Evolutionary conservation across 2,329 filamentous ascomycete genomes (phyloP).

Genomic region (Penicillium sp.): DNA sequence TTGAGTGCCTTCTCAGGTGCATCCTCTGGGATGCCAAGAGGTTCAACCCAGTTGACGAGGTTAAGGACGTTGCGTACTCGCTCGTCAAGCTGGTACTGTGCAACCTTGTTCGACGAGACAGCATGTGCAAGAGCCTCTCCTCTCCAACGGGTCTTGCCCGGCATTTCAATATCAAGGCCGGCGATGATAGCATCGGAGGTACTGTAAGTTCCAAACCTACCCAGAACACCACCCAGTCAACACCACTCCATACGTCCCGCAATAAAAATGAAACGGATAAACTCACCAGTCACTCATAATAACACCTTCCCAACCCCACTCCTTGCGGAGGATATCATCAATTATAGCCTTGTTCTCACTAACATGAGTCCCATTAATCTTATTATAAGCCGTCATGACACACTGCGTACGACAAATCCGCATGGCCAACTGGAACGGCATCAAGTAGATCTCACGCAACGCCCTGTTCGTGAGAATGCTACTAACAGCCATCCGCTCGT

Average conservation of each 20-base stretch:
- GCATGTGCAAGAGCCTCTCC: slow-evolving; percentile 43
- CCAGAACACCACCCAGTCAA: not conserved
- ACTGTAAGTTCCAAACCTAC: slow-evolving; percentile 50
- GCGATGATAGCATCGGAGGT: slow-evolving; percentile 47
- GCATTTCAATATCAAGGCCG: slow-evolving; percentile 52
- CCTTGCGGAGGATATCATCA: slow-evolving; percentile 46
- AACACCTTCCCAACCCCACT: slow-evolving; percentile 50
- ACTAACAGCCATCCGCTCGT: slow-evolving; percentile 46
- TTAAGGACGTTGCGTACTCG: slow-evolving; percentile 60
- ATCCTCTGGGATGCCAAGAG: slow-evolving; percentile 56
- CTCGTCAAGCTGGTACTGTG: slow-evolving; percentile 57
- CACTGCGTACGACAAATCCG: slow-evolving; percentile 57
- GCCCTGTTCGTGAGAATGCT: slow-evolving; percentile 53
- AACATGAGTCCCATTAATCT: slow-evolving; percentile 54
- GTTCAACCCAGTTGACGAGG: slow-evolving; percentile 60
- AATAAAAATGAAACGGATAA: not conserved
- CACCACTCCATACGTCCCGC: not conserved
- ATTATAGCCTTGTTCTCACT: slow-evolving; percentile 46
- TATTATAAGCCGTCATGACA: slow-evolving; percentile 62
- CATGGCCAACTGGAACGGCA: slow-evolving; percentile 64
- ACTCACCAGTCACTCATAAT: slow-evolving; percentile 50
- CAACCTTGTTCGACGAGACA: slow-evolving; percentile 59
- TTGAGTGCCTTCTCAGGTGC: slow-evolving; percentile 58
- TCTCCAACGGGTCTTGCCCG: slow-evolving; percentile 47
- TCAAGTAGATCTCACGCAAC: slow-evolving; percentile 63